Evolutionary conservation across 2,329 filamentous ascomycete species (phyloP).

Genomic region (Tolypocladium guangdongense): DNA sequence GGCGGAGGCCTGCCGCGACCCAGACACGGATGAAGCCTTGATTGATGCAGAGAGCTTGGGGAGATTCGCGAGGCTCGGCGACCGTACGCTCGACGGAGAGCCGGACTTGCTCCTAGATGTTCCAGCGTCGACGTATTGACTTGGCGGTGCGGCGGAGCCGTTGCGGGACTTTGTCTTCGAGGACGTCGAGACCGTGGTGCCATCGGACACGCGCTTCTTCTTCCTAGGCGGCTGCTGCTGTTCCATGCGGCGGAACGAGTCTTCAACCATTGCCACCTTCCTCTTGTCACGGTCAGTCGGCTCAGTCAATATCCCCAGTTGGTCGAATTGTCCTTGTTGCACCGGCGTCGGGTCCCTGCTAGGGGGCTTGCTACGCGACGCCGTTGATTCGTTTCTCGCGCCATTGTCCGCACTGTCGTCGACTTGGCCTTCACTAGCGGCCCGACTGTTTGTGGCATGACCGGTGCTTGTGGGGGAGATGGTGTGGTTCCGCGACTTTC

Average conservation of each 20-base stretch:
- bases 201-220: conserved; percentile 52
- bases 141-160: conserved; percentile 22
- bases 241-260: conserved; percentile 52
- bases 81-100: conserved; percentile 34
- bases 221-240: conserved; percentile 46
- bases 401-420: conserved; percentile 47
- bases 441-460: conserved; percentile 51
- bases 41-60: conserved; percentile 15
- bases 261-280: conserved; percentile 55
- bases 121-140: conserved; percentile 39
- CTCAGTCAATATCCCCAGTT: conserved; percentile 49
- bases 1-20: conserved; percentile 27
- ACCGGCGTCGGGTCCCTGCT: conserved; percentile 56
- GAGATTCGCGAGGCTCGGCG: conserved; percentile 21
- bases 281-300: conserved; percentile 57
- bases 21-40: conserved; percentile 15
- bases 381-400: conserved; percentile 29
- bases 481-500: conserved; percentile 43
- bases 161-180: conserved; percentile 29
- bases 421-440: conserved; percentile 48
- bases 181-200: conserved; percentile 22
- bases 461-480: conserved; percentile 53
- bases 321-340: conserved; percentile 48
- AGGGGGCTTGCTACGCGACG: conserved; percentile 52
- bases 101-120: conserved; percentile 43